These are phyloP conservation scores for Calamus simplicifolius DNA, from an alignment of 176 grass and related monocot genomes.

Conservation along the genomic window DNA sequence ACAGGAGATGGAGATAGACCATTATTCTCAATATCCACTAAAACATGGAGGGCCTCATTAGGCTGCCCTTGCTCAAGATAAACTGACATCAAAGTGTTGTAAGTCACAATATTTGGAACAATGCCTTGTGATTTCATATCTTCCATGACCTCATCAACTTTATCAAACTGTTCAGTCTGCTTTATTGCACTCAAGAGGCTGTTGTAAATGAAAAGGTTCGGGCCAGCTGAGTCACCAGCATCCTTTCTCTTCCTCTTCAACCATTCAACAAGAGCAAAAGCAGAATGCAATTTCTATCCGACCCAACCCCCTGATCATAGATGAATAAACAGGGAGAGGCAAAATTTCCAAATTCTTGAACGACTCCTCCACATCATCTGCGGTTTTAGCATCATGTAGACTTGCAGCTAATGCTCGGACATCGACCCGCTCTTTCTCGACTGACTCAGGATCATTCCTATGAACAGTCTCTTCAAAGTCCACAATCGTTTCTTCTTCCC, in stretches of 20 bases:
- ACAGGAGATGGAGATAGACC: conserved; percentile 47
- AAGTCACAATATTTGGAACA: conserved; percentile 52
- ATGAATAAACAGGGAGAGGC: conserved; percentile 66
- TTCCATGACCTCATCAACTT: conserved; percentile 32
- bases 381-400: conserved; percentile 41
- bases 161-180: conserved; percentile 32
- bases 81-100: conserved; percentile 70
- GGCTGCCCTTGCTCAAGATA: conserved; percentile 50
- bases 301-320: conserved; percentile 54
- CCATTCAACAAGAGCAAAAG: conserved; percentile 62
- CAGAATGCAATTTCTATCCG: conserved; percentile 38
- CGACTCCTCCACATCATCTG: conserved; percentile 39
- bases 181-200: conserved; percentile 65
- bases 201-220: conserved; percentile 80
- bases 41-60: conserved; percentile 41
- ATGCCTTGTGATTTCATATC: conserved; percentile 67
- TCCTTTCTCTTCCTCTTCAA: conserved; percentile 35
- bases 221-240: neutral
- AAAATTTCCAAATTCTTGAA: conserved; percentile 36
- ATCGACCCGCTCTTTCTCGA: conserved; percentile 27
- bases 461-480: neutral
- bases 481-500: neutral
- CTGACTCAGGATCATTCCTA: neutral
- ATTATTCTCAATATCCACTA: conserved; percentile 30
- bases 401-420: conserved; percentile 35